Base-by-base conservation (phyloP, 225 moss, liverwort and hornwort species). In the Straminergon stramineum region DNA sequence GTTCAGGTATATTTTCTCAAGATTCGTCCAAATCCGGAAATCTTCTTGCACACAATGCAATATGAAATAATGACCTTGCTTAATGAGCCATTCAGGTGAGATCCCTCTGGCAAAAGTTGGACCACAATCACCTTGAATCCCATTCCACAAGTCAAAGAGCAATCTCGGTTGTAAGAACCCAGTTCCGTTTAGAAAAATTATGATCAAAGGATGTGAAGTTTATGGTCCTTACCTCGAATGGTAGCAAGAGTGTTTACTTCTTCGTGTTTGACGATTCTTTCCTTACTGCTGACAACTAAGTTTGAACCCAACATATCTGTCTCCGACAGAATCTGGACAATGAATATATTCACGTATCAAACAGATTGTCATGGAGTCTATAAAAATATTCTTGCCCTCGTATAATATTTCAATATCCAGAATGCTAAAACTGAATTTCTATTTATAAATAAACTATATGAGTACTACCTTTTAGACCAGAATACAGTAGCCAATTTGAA, bases 241-340 rank as follows among this genome's bases (percentile, higher is more conserved):
- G 91, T 84, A 78, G 83, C 88, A 84, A 93, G 88, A 88, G 91
- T 93, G 21, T 65, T 91, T 23, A 81, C 80, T 80, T 57, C 82
- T 86, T 90, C 88, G 73, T 87, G 75, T 77, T 91, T 85, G 30
- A 67, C 24, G 31, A 43, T 78, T 85, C 45, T 85, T 32, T 88
- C 64, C 52, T 45, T 88, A 35, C 17, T 58, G 55, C n/a, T 85
- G 41, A 78, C 48, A 62, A 82, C 71, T 41, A 67, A 62, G 55
- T 88, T 93, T 82, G 60, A 52, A 89, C 65, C 65, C 39, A 71
- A 68, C n/a, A 84, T 67, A 80, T 66, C 55, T 67, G 86, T 90
- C 78, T 85, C 86, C 56, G 86, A 88, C 30, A 90, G 65, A 60
- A 68, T 87, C 92, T 92, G 68, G 51, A 69, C 87, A 76, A 57